A percentile compares a stretch with the other conserved stretches of the same genome.
Conservation (phyloP, 768 basidiomycete species). For the Trametes villosa region DNA sequence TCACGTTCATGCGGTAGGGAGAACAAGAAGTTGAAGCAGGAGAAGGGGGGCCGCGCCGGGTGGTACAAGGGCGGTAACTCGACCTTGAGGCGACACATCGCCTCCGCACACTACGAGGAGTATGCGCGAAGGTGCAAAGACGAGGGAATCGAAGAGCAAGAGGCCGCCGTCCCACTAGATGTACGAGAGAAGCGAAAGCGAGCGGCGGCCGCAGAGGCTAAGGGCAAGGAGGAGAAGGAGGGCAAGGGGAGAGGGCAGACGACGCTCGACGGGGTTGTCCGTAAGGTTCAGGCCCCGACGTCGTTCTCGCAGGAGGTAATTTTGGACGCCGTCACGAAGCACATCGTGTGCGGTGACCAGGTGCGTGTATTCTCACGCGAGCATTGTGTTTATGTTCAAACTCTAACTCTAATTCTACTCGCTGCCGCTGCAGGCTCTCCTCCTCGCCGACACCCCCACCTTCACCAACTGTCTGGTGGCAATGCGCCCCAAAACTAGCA, state of each 20-base stretch:
- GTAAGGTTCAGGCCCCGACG: neutral
- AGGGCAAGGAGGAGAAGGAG: neutral
- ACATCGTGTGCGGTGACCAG: neutral
- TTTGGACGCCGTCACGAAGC: neutral
- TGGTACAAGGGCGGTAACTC: neutral
- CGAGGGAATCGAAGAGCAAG: neutral
- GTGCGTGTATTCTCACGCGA: neutral
- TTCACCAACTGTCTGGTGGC: slow-evolving; percentile 3
- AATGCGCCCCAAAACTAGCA: neutral
- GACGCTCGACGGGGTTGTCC: neutral
- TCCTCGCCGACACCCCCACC: neutral
- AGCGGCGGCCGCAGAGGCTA: neutral
- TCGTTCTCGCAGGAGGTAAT: slow-evolving; percentile 3
- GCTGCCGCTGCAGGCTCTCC: neutral
- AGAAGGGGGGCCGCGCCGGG: neutral
- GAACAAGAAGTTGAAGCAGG: neutral
- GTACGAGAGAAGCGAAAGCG: neutral
- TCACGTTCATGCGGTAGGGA: no score
- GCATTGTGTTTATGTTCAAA: no score
- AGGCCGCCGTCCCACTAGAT: neutral
- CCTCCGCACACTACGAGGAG: neutral
- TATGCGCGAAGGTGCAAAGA: neutral
- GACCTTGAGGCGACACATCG: neutral
- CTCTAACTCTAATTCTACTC: neutral
- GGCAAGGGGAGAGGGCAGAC: neutral